Percentiles rank a stretch among this genome's conserved stretches.
Conservation (phyloP, 148 eudicot species). For the Persicaria maculosa region DNA sequence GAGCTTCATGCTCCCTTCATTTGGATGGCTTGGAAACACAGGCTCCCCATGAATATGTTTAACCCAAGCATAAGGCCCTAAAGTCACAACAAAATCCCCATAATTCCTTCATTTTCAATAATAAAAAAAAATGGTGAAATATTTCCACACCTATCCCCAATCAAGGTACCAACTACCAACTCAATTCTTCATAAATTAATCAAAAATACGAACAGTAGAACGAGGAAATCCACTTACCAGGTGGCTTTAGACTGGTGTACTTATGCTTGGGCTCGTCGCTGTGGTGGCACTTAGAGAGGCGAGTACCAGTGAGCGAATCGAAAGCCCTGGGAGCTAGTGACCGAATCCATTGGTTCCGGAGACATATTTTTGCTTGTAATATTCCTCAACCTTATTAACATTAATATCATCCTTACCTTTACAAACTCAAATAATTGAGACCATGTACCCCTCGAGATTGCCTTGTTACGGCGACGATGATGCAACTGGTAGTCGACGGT, state of each 20-base stretch:
- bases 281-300: conserved; percentile 72
- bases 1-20: no score
- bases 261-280: conserved; percentile 51
- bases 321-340: conserved; percentile 37
- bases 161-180: not conserved
- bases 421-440: no score
- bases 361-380: no score
- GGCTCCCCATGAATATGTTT: conserved; percentile 54
- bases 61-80: conserved; percentile 95
- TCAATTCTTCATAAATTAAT: not conserved
- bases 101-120: not conserved
- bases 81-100: conserved; percentile 20
- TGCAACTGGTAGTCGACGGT: no score
- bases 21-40: no score
- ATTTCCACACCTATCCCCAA: not conserved
- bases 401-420: no score
- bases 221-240: conserved; percentile 25
- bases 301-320: conserved; percentile 66
- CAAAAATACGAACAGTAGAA: not conserved
- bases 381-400: no score
- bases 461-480: no score
- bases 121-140: not conserved
- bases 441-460: no score
- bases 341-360: no score
- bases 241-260: conserved; percentile 53